Evolutionary conservation across 1,284 basidiomycete species (phyloP), one percentile per base, ranked within the genome.

Genomic region (Athelia psychrophila): DNA sequence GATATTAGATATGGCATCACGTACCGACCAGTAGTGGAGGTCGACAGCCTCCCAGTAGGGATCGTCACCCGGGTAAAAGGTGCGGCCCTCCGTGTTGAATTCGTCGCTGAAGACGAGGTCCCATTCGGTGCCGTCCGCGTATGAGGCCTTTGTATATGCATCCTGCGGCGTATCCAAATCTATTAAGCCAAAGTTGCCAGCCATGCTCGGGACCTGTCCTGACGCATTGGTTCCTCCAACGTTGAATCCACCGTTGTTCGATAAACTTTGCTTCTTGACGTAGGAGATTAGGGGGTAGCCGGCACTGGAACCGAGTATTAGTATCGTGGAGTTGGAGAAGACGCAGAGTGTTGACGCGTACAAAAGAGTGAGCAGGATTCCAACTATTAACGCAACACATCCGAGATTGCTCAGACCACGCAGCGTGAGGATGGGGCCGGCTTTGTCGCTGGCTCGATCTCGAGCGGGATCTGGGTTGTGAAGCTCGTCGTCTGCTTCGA

Each of bases 21-120:
- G 20, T 48, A 57, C 63, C 50, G 72, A 79, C 87, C 87, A 90
- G 63, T 89, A 90, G 67, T 89, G 84, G 22, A 91, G 65, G 61
- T 91, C 84, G 15, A 76, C 72, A 30, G 83, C 85, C 61, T 87
- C 83, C 85, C 85, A 86, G 62, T 81, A 83, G 5, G 82, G 80
- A 59, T 83, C 81, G 51, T 82, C 77, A 19, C 77, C 77, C 40
- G 76, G 74, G 63, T 81, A 86, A 64, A 92, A 92, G 2, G 86
- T 78, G 51, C 90, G 73, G 1, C 80, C 87, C 27, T 87, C 83
- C 27, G 73, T 72, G 59, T 92, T 84, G 64, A 93, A 93, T 66
- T 93, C 91, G 64, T 93, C 90, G 5, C 84, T 88, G 64, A 86
- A 91, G 1, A 80, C 73, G 3, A 78, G 66, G 32, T 67, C 56